Evolutionary conservation across 305 asterid genomes (phyloP), one percentile per base, ranked within the genome.

Genomic region (Fraxinus greggii): DNA sequence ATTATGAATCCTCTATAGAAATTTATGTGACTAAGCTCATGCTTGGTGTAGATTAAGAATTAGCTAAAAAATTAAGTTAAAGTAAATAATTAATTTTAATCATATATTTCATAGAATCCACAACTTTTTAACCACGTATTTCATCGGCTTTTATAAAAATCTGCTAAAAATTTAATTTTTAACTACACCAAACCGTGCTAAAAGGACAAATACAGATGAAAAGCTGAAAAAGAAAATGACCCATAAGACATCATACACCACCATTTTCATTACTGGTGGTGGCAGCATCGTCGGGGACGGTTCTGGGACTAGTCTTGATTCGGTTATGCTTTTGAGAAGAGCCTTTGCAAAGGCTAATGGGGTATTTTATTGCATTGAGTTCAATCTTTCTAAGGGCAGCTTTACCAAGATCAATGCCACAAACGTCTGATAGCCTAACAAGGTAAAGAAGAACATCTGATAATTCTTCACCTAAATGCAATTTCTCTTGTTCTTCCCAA

Each of bases 381-480:
- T 85, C 89, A 36, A 88, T 36, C 75, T 90, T 35, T 3, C 33
- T 31, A 31, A n/a, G n/a, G n/a, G n/a, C n/a, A n/a, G n/a, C n/a
- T n/a, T n/a, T n/a, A n/a, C n/a, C n/a, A n/a, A n/a, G n/a, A n/a
- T n/a, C n/a, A n/a, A n/a, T n/a, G n/a, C n/a, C n/a, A 31, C 91
- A 90, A 13, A 90, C 48, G 85, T 86, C 90, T 70, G 91, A 86
- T 7, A 89, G 83, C 84, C 87, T 83, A 42, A 88, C 80, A 9
- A 89, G 90, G 74, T 89, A 89, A 26, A 89, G 88, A 81, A 88
- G 40, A 56, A 88, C 91, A 86, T 89, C 92, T 36, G 91, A 86
- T 1, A 89, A 85, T 81, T 89, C 92, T 82, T 89, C 92, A 78
- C 92, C 92, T 79, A 89, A 79, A 67, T 89, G 92, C n/a, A 28